Evolutionary conservation across 2,329 filamentous ascomycete species (phyloP).

Genomic region (Lecanosticta acicola): DNA sequence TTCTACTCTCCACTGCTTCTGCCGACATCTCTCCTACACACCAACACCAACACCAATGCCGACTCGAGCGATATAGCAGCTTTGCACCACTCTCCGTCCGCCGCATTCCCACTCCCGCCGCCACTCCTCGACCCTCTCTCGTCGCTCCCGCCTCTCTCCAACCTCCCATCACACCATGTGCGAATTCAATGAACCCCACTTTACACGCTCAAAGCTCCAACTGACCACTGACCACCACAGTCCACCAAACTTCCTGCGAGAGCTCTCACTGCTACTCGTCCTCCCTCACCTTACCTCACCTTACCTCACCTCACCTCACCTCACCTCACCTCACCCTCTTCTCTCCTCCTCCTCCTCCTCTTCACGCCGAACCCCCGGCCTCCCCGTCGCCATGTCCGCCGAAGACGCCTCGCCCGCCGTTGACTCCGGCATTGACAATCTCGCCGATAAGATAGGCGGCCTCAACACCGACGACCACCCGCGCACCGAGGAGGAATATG

Average conservation of each 20-base stretch:
- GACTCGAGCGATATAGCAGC: neutral
- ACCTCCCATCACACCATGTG: neutral
- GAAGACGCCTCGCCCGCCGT: constrained; percentile 26
- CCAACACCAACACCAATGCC: neutral
- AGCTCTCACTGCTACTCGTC: neutral
- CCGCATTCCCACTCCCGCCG: neutral
- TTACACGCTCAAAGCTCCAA: neutral
- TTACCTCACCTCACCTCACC: neutral
- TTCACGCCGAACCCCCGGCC: neutral
- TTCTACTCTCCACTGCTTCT: neutral
- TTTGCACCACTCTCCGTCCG: neutral
- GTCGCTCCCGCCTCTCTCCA: neutral
- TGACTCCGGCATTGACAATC: constrained; percentile 29
- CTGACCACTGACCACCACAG: neutral
- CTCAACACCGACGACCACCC: constrained; percentile 60
- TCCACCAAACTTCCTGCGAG: neutral
- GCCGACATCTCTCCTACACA: neutral
- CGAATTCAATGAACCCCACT: neutral
- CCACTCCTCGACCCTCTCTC: neutral
- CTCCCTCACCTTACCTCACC: neutral
- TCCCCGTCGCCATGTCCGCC: constrained; percentile 23
- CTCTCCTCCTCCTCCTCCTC: neutral
- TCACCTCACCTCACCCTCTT: neutral
- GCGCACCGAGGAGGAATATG: constrained; percentile 96
- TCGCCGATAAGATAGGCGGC: constrained; percentile 39